These are phyloP conservation scores for Babesia gibsoni DNA, from an alignment of 169 alveolate species.

Conservation along the genomic window DNA sequence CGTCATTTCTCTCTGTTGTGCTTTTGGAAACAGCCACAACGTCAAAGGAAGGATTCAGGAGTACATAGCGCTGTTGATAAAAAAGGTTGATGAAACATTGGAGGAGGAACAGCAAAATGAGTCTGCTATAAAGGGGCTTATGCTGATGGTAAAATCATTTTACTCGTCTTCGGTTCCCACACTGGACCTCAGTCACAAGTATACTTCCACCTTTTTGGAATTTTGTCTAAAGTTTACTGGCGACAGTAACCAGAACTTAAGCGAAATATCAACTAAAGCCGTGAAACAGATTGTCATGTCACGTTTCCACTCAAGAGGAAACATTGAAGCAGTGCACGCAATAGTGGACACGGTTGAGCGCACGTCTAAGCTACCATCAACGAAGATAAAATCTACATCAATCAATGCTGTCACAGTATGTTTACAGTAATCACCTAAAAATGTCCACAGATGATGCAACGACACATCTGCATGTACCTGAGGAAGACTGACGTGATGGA, in stretches of 20 bases:
- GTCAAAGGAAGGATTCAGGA: not conserved
- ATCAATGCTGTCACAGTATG: conserved; percentile 21
- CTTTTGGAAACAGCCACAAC: not conserved
- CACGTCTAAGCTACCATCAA: not conserved
- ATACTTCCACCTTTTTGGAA: conserved; percentile 19
- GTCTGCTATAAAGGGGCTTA: conserved; percentile 10
- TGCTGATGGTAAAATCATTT: conserved; percentile 18
- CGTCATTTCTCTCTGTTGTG: conserved; percentile 9
- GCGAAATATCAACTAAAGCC: conserved; percentile 29
- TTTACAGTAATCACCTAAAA: not conserved
- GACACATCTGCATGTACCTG: conserved; percentile 47
- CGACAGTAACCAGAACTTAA: conserved; percentile 10
- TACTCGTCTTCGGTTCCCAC: conserved; percentile 29
- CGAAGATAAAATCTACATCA: conserved; percentile 1
- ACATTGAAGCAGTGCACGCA: conserved; percentile 2
- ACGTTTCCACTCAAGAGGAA: not conserved
- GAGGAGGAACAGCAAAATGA: not conserved
- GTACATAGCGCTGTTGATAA: not conserved
- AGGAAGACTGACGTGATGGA: conserved; percentile 7
- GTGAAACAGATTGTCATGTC: conserved; percentile 39
- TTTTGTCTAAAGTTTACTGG: conserved; percentile 26
- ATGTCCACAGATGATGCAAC: conserved; percentile 14
- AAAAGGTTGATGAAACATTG: not conserved
- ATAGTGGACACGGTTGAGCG: conserved; percentile 1
- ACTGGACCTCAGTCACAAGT: conserved; percentile 24